A percentile compares a stretch with the other conserved stretches of the same genome.
These are phyloP conservation scores for Stachybotrys elegans DNA, from an alignment of 2,329 filamentous ascomycete species.

Conservation along the genomic window DNA sequence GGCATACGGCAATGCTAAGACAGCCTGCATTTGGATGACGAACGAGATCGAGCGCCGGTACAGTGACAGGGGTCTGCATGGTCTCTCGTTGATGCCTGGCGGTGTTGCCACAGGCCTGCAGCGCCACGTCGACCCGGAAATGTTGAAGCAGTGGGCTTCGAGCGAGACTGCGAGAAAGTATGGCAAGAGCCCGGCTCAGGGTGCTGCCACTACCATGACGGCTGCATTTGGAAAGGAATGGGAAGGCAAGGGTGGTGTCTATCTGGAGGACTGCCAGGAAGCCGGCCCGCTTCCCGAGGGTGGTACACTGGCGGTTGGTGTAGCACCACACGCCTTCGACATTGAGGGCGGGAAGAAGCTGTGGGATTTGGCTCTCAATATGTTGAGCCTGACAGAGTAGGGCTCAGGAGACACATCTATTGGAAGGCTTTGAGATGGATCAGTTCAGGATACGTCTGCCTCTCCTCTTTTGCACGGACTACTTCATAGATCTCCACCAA, in stretches of 20 bases:
- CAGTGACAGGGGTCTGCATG: constrained; percentile 6
- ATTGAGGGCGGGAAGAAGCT: background rate
- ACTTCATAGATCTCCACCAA: too few species aligned
- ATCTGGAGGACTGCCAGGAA: constrained; percentile 3
- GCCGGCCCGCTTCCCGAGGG: background rate
- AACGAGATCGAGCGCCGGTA: constrained; percentile 13
- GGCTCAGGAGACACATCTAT: background rate
- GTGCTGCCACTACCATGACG: constrained; percentile 1
- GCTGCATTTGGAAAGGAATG: constrained; percentile 1
- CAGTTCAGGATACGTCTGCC: too few species aligned
- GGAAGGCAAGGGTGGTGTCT: constrained; percentile 1
- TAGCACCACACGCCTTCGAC: constrained; percentile 1
- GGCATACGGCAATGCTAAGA: constrained; percentile 14
- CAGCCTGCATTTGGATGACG: constrained; percentile 14
- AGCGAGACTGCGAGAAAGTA: background rate
- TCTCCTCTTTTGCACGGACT: too few species aligned
- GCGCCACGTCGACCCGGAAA: background rate
- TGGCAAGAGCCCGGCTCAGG: background rate
- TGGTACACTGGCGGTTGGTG: constrained; percentile 1
- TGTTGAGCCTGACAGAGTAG: constrained; percentile 1
- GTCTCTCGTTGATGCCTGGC: constrained; percentile 12
- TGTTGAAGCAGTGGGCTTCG: background rate
- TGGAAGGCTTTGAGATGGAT: background rate
- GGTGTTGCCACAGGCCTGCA: constrained; percentile 5
- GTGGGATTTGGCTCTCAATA: background rate